Evolutionary conservation across 371 early-diverging fungal species (phyloP).

Genomic region (Furculomyces boomerangus): DNA sequence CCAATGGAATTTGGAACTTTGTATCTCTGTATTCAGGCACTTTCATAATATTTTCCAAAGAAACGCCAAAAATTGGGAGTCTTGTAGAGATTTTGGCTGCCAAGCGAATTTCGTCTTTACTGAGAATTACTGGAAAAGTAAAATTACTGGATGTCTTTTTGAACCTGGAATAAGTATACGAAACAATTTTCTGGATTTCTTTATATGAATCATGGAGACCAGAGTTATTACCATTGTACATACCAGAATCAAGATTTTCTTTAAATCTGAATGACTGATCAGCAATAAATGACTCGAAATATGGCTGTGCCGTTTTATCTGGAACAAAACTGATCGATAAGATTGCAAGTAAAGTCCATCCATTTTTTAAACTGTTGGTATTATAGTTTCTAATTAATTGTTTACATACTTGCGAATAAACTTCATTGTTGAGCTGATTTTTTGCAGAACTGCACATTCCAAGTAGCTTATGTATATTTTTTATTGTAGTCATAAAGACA

Average conservation of each 20-base stretch:
- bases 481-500: conserved; percentile 14
- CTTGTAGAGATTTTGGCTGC: conserved; percentile 46
- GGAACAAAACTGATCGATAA: conserved; percentile 75
- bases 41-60: conserved; percentile 63
- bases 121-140: neutral
- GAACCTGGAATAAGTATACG: conserved; percentile 45
- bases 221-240: neutral
- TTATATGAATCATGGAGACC: conserved; percentile 5
- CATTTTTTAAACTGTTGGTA: conserved; percentile 49
- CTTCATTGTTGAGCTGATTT: conserved; percentile 72
- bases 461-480: conserved; percentile 55
- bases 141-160: conserved; percentile 15
- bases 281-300: conserved; percentile 58
- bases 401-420: conserved; percentile 85
- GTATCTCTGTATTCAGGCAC: conserved; percentile 23
- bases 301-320: conserved; percentile 70
- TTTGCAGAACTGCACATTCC: neutral
- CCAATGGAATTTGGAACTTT: conserved; percentile 36
- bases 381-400: conserved; percentile 70
- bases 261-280: conserved; percentile 32
- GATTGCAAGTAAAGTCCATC: conserved; percentile 76
- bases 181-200: conserved; percentile 11
- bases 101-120: neutral
- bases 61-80: conserved; percentile 82
- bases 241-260: conserved; percentile 28